Evolutionary conservation across 495 filamentous ascomycete species (phyloP).

Genomic region (Tuber indicum): DNA sequence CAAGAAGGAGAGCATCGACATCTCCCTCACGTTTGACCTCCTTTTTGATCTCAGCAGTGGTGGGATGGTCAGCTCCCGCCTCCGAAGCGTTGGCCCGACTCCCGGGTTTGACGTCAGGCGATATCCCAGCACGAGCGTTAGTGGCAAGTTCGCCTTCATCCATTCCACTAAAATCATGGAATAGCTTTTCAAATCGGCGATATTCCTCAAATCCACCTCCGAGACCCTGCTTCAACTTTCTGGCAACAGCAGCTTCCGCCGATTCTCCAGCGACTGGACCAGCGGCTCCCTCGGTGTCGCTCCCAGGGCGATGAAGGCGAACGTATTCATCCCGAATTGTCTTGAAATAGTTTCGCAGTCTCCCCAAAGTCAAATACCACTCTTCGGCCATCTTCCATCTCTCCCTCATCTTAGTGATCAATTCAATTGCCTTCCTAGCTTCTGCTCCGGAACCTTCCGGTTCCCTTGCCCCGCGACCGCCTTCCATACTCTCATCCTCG

Average conservation of each 20-base stretch:
- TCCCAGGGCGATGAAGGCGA: conserved; percentile 43
- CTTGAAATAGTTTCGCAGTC: conserved; percentile 62
- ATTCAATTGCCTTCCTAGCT: conserved; percentile 50
- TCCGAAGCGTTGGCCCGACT: conserved; percentile 36
- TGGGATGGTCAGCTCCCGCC: conserved; percentile 47
- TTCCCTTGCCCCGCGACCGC: conserved; percentile 33
- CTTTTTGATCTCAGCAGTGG: conserved; percentile 47
- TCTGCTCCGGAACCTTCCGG: conserved; percentile 43
- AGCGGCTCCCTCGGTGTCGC: conserved; percentile 37
- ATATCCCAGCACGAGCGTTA: conserved; percentile 40
- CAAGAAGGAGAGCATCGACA: conserved; percentile 30
- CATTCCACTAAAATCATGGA: conserved; percentile 54
- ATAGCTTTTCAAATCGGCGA: conserved; percentile 47
- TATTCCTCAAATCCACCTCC: conserved; percentile 69
- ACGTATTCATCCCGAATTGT: conserved; percentile 34
- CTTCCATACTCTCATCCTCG: conserved; percentile 42
- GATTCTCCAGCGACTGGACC: conserved; percentile 21
- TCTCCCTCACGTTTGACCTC: conserved; percentile 41
- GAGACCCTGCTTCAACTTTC: conserved; percentile 41
- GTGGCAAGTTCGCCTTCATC: conserved; percentile 44
- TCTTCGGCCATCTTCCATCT: conserved; percentile 65
- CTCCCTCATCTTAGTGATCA: conserved; percentile 57
- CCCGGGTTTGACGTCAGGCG: conserved; percentile 42
- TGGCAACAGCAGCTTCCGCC: conserved; percentile 24
- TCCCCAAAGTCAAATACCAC: conserved; percentile 61